phyloP scores from a whole-genome alignment of 257 asterid species.

The Coffea eugenioides region DNA sequence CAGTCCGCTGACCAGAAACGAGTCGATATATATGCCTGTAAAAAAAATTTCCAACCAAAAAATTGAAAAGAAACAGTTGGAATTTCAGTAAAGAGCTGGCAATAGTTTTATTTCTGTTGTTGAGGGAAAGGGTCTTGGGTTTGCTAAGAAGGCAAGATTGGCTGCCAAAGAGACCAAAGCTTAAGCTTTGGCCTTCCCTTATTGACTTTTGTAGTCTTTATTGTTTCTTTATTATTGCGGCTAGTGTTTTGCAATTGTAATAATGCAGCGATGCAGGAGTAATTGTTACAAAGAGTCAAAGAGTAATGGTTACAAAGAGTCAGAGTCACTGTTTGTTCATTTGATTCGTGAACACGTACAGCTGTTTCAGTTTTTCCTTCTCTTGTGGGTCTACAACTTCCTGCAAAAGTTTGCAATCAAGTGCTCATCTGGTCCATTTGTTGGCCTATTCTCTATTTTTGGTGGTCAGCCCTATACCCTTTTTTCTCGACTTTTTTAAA shows the following conservation, averaged over 20 bases:
- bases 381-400: slow-evolving; percentile 16
- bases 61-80: background rate
- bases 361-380: slow-evolving; percentile 34
- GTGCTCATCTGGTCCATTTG: slow-evolving; percentile 24
- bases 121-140: slow-evolving; percentile 11
- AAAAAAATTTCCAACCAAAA: background rate
- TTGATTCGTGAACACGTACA: slow-evolving; percentile 34
- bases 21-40: background rate
- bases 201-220: slow-evolving; percentile 56
- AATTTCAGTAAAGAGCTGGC: background rate
- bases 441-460: slow-evolving; percentile 11
- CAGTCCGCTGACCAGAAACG: slow-evolving; percentile 21
- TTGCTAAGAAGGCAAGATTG: slow-evolving; percentile 36
- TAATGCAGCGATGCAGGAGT: background rate
- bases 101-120: slow-evolving; percentile 13
- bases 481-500: background rate
- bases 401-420: slow-evolving; percentile 19
- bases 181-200: slow-evolving; percentile 39
- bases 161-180: slow-evolving; percentile 34
- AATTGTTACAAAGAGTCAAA: background rate
- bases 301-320: slow-evolving; percentile 26
- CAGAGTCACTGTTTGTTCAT: slow-evolving; percentile 34
- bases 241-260: slow-evolving; percentile 9
- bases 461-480: slow-evolving; percentile 27
- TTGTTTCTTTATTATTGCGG: slow-evolving; percentile 32